These are phyloP conservation scores for Septoria linicola DNA, from an alignment of 2,329 filamentous ascomycete species.

Conservation along the genomic window DNA sequence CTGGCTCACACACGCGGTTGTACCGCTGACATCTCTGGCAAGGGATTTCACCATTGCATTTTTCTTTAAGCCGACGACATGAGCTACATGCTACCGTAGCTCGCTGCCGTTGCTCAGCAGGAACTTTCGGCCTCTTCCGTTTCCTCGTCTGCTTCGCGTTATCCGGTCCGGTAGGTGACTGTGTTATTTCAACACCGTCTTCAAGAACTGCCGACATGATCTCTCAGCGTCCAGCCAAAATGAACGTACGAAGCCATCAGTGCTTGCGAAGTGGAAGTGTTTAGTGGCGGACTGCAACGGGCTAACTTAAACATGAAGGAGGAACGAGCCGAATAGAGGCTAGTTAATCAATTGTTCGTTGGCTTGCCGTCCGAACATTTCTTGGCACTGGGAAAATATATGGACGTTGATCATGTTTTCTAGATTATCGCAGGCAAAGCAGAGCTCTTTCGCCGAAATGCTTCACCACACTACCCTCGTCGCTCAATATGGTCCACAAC, in stretches of 20 bases:
- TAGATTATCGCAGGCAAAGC: slow-evolving; percentile 56
- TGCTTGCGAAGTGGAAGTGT: not conserved
- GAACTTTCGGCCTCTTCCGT: slow-evolving; percentile 22
- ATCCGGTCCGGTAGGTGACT: not conserved
- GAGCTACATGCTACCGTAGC: slow-evolving; percentile 19
- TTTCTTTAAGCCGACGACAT: slow-evolving; percentile 25
- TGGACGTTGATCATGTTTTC: too few species aligned
- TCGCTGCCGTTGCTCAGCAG: slow-evolving; percentile 22
- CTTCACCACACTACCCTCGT: slow-evolving; percentile 68
- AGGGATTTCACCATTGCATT: slow-evolving; percentile 22
- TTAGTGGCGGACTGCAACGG: not conserved
- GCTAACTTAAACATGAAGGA: not conserved
- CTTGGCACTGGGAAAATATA: too few species aligned
- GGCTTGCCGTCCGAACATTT: too few species aligned
- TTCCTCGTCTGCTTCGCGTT: slow-evolving; percentile 9
- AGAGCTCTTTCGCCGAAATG: slow-evolving; percentile 79
- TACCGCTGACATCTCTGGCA: slow-evolving; percentile 18
- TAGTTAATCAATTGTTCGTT: too few species aligned
- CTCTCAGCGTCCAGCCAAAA: not conserved
- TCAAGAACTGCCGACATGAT: slow-evolving; percentile 1
- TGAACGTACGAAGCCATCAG: not conserved
- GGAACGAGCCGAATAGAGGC: too few species aligned
- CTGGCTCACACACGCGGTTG: slow-evolving; percentile 15
- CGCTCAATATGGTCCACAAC: slow-evolving; percentile 71
- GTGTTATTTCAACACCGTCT: not conserved